Percentiles rank a stretch among this genome's conserved stretches.
Evolutionary conservation across 1,284 basidiomycete genomes (phyloP).

Genomic region (Ustilago esculenta): DNA sequence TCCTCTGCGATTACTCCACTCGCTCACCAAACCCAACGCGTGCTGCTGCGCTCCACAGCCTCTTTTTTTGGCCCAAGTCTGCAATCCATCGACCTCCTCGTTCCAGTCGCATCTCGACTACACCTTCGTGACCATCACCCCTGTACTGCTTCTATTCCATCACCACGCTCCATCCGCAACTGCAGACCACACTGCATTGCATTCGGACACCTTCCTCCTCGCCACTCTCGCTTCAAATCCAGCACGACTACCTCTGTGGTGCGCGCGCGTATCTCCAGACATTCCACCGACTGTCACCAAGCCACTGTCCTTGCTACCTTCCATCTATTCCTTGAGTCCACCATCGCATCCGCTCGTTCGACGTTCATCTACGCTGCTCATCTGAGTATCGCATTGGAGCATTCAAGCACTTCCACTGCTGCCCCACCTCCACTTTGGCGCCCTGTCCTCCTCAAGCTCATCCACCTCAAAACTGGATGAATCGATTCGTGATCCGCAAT

Average conservation of each 20-base stretch:
- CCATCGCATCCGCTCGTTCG: too few relatives aligned
- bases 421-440: conserved; percentile 32
- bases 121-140: neutral
- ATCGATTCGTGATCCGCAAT: neutral
- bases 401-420: neutral
- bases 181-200: neutral
- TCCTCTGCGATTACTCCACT: too few relatives aligned
- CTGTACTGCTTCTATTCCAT: neutral
- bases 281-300: neutral
- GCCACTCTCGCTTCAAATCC: neutral
- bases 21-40: neutral
- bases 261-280: conserved; percentile 11
- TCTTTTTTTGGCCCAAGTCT: conserved; percentile 9
- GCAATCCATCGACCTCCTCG: conserved; percentile 12
- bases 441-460: too few relatives aligned
- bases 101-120: neutral
- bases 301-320: neutral
- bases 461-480: too few relatives aligned
- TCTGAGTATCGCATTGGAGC: too few relatives aligned
- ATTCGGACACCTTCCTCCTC: neutral
- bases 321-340: too few relatives aligned
- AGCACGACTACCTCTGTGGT: neutral
- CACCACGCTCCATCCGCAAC: neutral
- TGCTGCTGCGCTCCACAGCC: conserved; percentile 26
- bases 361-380: too few relatives aligned